These are phyloP conservation scores for Blastomyces percursus DNA, from an alignment of 2,329 filamentous ascomycete species.

Conservation along the genomic window DNA sequence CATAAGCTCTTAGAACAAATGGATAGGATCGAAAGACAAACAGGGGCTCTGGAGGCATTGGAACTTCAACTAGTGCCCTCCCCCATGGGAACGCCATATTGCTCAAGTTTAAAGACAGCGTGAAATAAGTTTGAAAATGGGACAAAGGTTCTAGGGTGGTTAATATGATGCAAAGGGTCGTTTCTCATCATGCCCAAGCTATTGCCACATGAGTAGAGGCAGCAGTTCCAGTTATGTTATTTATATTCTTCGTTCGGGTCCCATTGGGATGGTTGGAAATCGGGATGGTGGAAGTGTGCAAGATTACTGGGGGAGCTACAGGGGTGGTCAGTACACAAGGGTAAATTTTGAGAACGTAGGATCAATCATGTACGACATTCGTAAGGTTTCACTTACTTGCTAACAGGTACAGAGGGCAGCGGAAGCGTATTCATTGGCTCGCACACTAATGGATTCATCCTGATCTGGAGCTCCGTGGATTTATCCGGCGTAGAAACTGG, in stretches of 20 bases:
- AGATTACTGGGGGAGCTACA: slow-evolving; percentile 35
- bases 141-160: background rate
- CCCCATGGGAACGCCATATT: background rate
- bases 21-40: background rate
- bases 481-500: slow-evolving; percentile 24
- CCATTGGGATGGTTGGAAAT: slow-evolving; percentile 38
- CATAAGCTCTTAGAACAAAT: background rate
- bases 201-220: background rate
- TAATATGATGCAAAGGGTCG: background rate
- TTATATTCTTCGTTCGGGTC: slow-evolving; percentile 31
- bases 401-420: slow-evolving; percentile 29
- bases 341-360: background rate
- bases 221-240: slow-evolving; percentile 1
- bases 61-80: background rate
- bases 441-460: slow-evolving; percentile 34
- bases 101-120: background rate
- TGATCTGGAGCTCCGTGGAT: slow-evolving; percentile 21
- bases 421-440: slow-evolving; percentile 32
- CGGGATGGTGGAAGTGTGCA: slow-evolving; percentile 36
- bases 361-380: background rate
- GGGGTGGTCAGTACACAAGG: background rate
- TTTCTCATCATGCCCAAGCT: background rate
- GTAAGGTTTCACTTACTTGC: slow-evolving; percentile 26
- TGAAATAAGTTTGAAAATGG: background rate
- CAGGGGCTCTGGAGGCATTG: background rate